These are phyloP conservation scores for Aspergillus sojae DNA, from an alignment of 2,329 filamentous ascomycete species.

Conservation along the genomic window DNA sequence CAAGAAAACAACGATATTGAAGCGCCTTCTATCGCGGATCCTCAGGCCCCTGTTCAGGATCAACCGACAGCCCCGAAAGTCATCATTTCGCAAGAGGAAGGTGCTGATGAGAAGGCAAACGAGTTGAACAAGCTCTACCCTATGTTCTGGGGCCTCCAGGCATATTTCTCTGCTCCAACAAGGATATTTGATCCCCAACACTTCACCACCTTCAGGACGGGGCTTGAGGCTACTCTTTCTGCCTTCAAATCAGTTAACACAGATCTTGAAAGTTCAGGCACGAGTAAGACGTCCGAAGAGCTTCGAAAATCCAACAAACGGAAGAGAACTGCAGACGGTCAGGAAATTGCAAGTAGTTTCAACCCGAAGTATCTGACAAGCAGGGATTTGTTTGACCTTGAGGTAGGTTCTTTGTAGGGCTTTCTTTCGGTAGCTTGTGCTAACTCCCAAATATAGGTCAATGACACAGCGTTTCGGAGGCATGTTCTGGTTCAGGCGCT, in stretches of 20 bases:
- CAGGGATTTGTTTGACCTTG: constrained; percentile 90
- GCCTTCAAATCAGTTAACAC: constrained; percentile 74
- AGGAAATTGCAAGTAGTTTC: constrained; percentile 72
- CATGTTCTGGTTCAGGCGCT: constrained; percentile 94
- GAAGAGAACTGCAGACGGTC: constrained; percentile 65
- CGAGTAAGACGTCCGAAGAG: constrained; percentile 63
- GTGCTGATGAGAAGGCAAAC: constrained; percentile 47
- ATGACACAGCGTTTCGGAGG: constrained; percentile 89
- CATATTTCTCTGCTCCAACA: constrained; percentile 88
- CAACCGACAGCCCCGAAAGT: constrained; percentile 28
- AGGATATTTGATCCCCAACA: constrained; percentile 72
- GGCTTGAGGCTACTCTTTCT: constrained; percentile 64
- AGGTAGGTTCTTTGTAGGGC: constrained; percentile 57
- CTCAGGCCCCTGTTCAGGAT: constrained; percentile 18
- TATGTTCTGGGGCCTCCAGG: constrained; percentile 90
- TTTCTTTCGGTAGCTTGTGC: constrained; percentile 9
- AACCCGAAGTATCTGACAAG: constrained; percentile 99
- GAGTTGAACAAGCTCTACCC: constrained; percentile 79
- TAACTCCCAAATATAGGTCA: constrained; percentile 62
- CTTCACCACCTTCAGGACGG: constrained; percentile 67
- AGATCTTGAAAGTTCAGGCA: constrained; percentile 68
- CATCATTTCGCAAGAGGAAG: constrained; percentile 26
- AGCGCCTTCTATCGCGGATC: constrained; percentile 18
- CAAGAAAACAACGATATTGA: constrained; percentile 32
- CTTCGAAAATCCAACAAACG: constrained; percentile 68